phyloP scores from a whole-genome alignment of 768 basidiomycete genomes.

The Rhizopogon salebrosus region DNA sequence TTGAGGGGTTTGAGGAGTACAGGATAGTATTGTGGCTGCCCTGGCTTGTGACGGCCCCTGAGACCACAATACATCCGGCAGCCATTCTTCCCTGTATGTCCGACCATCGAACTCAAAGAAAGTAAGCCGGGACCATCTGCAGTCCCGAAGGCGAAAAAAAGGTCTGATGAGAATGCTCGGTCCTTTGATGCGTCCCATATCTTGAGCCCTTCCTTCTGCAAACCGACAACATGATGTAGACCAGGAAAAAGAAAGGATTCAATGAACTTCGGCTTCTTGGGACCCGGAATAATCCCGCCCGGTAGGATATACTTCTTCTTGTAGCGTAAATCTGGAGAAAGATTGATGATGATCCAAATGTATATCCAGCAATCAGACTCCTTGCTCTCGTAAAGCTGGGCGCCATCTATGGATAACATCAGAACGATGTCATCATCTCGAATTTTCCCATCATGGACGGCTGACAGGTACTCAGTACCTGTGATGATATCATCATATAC shows the following conservation, averaged over 20 bases:
- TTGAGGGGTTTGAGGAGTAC: slow-evolving; percentile 24
- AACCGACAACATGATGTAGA: slow-evolving; percentile 9
- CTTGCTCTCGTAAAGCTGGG: slow-evolving; percentile 27
- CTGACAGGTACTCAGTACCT: not conserved
- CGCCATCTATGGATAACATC: slow-evolving; percentile 33
- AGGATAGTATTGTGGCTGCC: slow-evolving; percentile 29
- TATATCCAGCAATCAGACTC: slow-evolving; percentile 26
- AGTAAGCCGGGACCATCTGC: slow-evolving; percentile 33
- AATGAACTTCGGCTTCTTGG: slow-evolving; percentile 27
- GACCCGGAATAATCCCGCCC: slow-evolving; percentile 26
- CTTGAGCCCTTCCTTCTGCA: slow-evolving; percentile 13
- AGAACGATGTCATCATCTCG: slow-evolving; percentile 24
- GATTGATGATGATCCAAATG: slow-evolving; percentile 33
- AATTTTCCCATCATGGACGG: not conserved
- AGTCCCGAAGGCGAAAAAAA: slow-evolving; percentile 13
- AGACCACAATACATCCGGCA: slow-evolving; percentile 25
- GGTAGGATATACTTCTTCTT: slow-evolving; percentile 28
- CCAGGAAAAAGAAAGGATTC: slow-evolving; percentile 21
- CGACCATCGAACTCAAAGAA: slow-evolving; percentile 27
- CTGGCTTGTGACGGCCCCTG: slow-evolving; percentile 27
- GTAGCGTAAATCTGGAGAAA: slow-evolving; percentile 23
- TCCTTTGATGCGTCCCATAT: slow-evolving; percentile 17
- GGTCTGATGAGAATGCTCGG: not conserved
- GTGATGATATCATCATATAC: slow-evolving; percentile 4
- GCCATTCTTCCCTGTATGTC: slow-evolving; percentile 27